Base-by-base conservation (phyloP, 805 yeast species). In the Saturnispora ahearnii region DNA sequence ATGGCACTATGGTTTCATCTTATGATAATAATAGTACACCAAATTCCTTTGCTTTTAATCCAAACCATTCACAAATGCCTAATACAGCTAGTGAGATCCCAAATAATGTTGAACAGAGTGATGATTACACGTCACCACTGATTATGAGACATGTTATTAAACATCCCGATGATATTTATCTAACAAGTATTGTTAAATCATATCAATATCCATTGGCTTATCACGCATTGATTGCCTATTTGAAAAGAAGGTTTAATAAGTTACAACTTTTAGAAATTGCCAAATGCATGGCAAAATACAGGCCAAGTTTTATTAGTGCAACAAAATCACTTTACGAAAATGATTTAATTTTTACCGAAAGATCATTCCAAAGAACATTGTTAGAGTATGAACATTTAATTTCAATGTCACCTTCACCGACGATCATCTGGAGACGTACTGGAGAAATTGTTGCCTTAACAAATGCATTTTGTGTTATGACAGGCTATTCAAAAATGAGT, bases 371-470 rank as follows among this genome's bases (percentile, higher is more conserved):
- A 53, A 59, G 84, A 45, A 72, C 82, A 0, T 57, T 79, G 22
- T 54, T 74, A 58, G 90, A 86, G 50, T 76, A 75, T 51, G 82
- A 79, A 58, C 71, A 55, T 56, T 73, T 51, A 72, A 79, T 68
- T 62, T 71, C 67, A 68, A 71, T 81, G 51, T 80, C 84, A 18
- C 83, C 89, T 10, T 78, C 87, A 1, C 95, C 95, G 1, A 82
- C 91, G 3, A 80, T 85, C 15, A 82, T 86, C 55, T 87, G 95
- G 95, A 72, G 95, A 58, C 69, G 95, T 38, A 84, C 95, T 0
- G 95, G 95, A 9, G 95, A 87, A 61, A 81, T 87, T 40, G 89
- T 85, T 10, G 86, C 86, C 8, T 78, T 84, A 9, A 83, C 89
- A 5, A 80, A 82, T 54, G 93, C 86, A 58, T 78, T 87, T 59